Evolutionary conservation across 2,329 filamentous ascomycete genomes (phyloP).

Genomic region (Fusarium neocosmosporiellum): DNA sequence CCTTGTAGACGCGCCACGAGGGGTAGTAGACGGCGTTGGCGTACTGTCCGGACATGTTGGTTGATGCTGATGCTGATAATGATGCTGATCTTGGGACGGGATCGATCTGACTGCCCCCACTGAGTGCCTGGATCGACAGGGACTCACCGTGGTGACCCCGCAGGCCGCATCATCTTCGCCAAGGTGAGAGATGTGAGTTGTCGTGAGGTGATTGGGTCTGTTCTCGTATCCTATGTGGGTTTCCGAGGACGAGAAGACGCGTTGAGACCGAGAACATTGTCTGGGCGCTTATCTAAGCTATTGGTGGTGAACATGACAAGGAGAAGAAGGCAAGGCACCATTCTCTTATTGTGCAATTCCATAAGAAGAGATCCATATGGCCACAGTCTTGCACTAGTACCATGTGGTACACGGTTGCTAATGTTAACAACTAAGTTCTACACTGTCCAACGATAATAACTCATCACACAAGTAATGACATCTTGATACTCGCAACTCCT

Average conservation of each 20-base stretch:
- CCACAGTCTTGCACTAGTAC: not conserved
- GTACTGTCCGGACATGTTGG: conserved; percentile 29
- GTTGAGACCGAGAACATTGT: not conserved
- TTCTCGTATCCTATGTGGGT: not conserved
- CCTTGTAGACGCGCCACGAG: conserved; percentile 72
- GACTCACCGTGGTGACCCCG: conserved; percentile 14
- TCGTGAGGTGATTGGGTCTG: conserved; percentile 5
- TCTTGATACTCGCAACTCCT: not conserved
- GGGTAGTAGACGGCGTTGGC: conserved; percentile 69
- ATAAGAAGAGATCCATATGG: not conserved
- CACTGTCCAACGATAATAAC: not conserved
- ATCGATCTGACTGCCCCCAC: conserved; percentile 19
- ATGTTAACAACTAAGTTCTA: not conserved
- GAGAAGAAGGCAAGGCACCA: not conserved
- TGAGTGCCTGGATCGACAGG: not conserved
- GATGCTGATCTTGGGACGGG: not conserved
- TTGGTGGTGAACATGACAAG: not conserved
- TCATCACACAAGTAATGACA: not conserved
- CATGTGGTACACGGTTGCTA: not conserved
- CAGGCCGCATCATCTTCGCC: conserved; percentile 3
- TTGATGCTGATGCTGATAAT: not conserved
- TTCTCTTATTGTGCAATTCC: not conserved
- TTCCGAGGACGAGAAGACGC: not conserved
- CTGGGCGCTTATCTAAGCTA: not conserved
- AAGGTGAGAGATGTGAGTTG: conserved; percentile 13